Evolutionary conservation across 176 grass and related monocot species (phyloP).

Genomic region (Eragrostis curvula): DNA sequence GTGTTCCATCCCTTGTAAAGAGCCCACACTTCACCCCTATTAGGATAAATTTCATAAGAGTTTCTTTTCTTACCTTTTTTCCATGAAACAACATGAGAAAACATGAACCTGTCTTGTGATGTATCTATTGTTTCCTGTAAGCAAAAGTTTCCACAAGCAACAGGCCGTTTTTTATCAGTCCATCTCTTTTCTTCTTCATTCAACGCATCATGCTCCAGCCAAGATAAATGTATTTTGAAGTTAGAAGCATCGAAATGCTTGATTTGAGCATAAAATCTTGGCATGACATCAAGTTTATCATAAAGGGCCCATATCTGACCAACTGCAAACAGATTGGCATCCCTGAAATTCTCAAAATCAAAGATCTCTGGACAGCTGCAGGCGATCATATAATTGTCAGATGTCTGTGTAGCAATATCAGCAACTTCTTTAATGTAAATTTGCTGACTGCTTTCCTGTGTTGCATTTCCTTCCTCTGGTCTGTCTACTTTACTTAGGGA

Average conservation of each 20-base stretch:
- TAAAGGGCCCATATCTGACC: conserved; percentile 93
- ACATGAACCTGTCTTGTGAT: conserved; percentile 64
- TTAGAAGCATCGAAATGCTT: conserved; percentile 47
- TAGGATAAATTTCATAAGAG: conserved; percentile 68
- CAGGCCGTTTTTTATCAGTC: conserved; percentile 70
- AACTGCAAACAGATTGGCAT: conserved; percentile 57
- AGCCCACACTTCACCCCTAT: conserved; percentile 86
- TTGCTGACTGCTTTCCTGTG: background rate
- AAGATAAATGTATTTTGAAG: conserved; percentile 74
- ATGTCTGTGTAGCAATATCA: conserved; percentile 20
- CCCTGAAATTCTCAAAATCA: conserved; percentile 60
- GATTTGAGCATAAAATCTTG: conserved; percentile 90
- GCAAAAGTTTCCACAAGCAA: conserved; percentile 81
- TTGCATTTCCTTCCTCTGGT: background rate
- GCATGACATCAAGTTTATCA: conserved; percentile 87
- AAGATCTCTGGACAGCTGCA: conserved; percentile 58
- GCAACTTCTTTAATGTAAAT: conserved; percentile 8
- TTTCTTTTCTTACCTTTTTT: conserved; percentile 66
- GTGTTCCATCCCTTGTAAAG: conserved; percentile 83
- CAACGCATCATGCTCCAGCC: conserved; percentile 55
- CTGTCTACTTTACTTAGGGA: background rate
- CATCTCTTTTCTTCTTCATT: conserved; percentile 61
- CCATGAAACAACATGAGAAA: conserved; percentile 79
- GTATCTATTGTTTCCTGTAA: conserved; percentile 49
- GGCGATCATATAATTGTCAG: background rate